Percentiles rank a stretch among this genome's conserved stretches.
phyloP scores from a whole-genome alignment of 306 rosid genomes.

The Dryas octopetala region DNA sequence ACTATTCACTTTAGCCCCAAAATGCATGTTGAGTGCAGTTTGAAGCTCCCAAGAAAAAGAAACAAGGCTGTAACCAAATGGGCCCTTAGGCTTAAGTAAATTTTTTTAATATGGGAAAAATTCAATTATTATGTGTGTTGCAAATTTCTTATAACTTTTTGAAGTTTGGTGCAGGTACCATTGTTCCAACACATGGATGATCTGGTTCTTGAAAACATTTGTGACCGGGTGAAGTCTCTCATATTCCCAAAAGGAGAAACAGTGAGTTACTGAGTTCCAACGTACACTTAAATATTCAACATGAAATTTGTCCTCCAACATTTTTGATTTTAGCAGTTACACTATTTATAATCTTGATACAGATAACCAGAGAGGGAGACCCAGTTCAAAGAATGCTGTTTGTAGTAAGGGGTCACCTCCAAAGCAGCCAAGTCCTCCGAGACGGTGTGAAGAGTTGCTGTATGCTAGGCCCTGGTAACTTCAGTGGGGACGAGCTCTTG shows the following conservation, averaged over 20 bases:
- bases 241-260: constrained; percentile 92
- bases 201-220: constrained; percentile 81
- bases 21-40: no score
- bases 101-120: no score
- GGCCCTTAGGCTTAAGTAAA: no score
- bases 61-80: no score
- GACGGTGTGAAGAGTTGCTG: constrained; percentile 89
- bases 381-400: constrained; percentile 93
- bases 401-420: constrained; percentile 92
- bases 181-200: constrained; percentile 94
- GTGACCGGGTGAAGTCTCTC: constrained; percentile 94
- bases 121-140: not conserved
- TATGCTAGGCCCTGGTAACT: constrained; percentile 94
- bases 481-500: constrained; percentile 88
- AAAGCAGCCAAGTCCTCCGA: constrained; percentile 78
- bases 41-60: no score
- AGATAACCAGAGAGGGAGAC: constrained; percentile 87
- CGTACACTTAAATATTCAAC: not conserved
- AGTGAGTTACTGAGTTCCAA: constrained; percentile 42
- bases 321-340: not conserved
- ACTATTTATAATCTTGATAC: not conserved
- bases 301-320: not conserved
- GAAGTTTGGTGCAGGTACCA: constrained; percentile 57
- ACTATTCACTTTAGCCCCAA: not conserved
- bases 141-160: not conserved